These are phyloP conservation scores for Calonectria pseudoturangicola DNA, from an alignment of 2,329 filamentous ascomycete genomes.

Conservation along the genomic window DNA sequence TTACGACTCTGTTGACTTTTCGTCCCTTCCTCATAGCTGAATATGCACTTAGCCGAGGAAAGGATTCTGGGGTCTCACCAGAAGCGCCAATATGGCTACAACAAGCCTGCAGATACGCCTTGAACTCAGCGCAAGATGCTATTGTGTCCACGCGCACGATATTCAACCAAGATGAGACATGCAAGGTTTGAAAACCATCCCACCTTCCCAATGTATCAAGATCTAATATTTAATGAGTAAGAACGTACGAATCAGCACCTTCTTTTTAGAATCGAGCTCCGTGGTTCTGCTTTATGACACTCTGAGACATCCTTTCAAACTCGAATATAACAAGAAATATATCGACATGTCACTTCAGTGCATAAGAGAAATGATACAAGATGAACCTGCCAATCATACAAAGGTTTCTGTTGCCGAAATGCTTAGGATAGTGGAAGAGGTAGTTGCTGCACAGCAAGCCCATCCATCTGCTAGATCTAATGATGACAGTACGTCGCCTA, in stretches of 20 bases:
- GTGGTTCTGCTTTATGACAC: background rate
- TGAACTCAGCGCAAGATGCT: background rate
- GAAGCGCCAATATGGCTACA: background rate
- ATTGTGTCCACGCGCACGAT: background rate
- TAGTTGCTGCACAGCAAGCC: background rate
- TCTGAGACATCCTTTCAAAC: background rate
- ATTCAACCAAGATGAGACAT: background rate
- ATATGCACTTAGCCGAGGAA: background rate
- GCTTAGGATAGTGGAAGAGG: background rate
- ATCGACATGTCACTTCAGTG: background rate
- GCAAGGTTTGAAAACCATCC: background rate
- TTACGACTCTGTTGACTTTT: background rate
- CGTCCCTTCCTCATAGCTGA: constrained; percentile 9
- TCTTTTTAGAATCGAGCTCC: background rate
- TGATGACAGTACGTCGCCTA: background rate
- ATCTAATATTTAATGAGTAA: background rate
- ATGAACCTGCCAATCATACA: background rate
- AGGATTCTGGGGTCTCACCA: background rate
- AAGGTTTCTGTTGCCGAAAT: background rate
- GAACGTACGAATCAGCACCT: background rate
- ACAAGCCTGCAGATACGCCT: background rate
- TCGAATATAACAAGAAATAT: constrained; percentile 5
- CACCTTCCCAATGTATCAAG: background rate
- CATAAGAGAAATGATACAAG: constrained; percentile 1
- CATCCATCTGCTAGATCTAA: background rate